Percentiles rank a stretch among this genome's conserved stretches.
Conservation (phyloP, 2,329 filamentous ascomycete species). For the Colletotrichum orchidophilum region DNA sequence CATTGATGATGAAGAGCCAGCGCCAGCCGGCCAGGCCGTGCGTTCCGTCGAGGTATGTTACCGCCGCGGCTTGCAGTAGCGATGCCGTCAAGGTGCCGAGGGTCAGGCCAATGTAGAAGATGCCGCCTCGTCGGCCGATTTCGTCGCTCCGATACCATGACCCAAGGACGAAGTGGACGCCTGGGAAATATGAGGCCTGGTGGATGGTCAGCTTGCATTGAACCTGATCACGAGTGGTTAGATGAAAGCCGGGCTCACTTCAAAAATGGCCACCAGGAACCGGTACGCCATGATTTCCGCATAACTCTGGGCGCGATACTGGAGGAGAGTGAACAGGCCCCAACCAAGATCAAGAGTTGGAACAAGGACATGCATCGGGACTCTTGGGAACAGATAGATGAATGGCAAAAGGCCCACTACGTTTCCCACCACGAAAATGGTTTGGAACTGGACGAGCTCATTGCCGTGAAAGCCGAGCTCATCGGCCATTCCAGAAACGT, state of each 20-base stretch:
- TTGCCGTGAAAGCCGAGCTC: slow-evolving; percentile 21
- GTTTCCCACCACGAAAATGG: slow-evolving; percentile 47
- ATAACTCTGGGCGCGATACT: slow-evolving; percentile 59
- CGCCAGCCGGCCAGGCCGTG: slow-evolving; percentile 58
- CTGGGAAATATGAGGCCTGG: slow-evolving; percentile 49
- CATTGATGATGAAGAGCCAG: slow-evolving; percentile 66
- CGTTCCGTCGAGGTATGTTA: slow-evolving; percentile 51
- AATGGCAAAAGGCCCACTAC: slow-evolving; percentile 62
- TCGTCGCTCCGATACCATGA: slow-evolving; percentile 69
- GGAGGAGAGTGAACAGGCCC: slow-evolving; percentile 66
- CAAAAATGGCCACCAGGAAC: slow-evolving; percentile 50
- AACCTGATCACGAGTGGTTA: slow-evolving; percentile 58
- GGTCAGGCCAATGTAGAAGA: slow-evolving; percentile 65
- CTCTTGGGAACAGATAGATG: slow-evolving; percentile 57
- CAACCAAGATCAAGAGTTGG: slow-evolving; percentile 62
- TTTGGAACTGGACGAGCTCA: slow-evolving; percentile 15
- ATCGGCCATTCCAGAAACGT: slow-evolving; percentile 22
- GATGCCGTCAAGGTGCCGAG: slow-evolving; percentile 62
- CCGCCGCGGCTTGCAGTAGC: slow-evolving; percentile 56
- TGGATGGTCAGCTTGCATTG: rapidly evolving
- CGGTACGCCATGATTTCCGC: slow-evolving; percentile 54
- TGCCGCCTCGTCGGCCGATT: slow-evolving; percentile 69
- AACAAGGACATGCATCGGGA: slow-evolving; percentile 59
- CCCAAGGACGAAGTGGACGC: slow-evolving; percentile 54
- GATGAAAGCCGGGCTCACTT: slow-evolving; percentile 46